Base-by-base conservation (phyloP, 306 rosid genomes). In the Prunus mume region DNA sequence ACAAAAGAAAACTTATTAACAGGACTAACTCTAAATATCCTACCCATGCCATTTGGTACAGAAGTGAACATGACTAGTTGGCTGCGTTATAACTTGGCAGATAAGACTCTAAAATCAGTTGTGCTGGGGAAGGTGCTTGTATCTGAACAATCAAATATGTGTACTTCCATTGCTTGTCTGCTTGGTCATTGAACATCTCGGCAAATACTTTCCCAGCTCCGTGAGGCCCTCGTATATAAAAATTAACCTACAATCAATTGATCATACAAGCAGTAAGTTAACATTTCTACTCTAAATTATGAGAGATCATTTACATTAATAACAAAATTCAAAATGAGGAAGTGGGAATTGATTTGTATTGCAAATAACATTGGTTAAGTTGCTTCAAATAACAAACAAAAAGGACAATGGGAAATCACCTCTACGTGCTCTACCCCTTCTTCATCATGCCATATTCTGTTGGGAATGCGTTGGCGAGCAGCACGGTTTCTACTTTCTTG, bases 401-500 rank as follows among this genome's bases (percentile, higher is more conserved):
- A 52, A 38, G 2, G 28, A 57, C 30, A 17, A 38, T 50, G 25
- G 15, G 54, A 9, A 72, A 71, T 71, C 81, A 95, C 99, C 99
- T 96, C 96, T 34, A 96, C 93, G 64, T 90, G 98, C 86, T 96
- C 98, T 11, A 74, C 87, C 22, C 98, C 97, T 7, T 87, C 97
- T 85, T 96, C 99, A 71, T 96, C 99, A 3, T 90, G 90, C 99
- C 99, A 91, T 54, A 85, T 71, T 79, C 91, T 91, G 66, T 87
- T 81, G 58, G 96, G 91, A 73, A 96, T 91, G 55, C 99, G 93
- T 86, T 96, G 99, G 58, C 98, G 98, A 86, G 99, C 98, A 78
- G 99, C 99, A 50, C 99, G 99, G 51, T 96, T 96, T 86, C 94
- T 92, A 79, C 90, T 89, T 85, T 96, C 99, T 82, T 92, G 98